These are phyloP conservation scores for Pulicaria dysenterica DNA, from an alignment of 129 eudicot genomes.

Conservation along the genomic window DNA sequence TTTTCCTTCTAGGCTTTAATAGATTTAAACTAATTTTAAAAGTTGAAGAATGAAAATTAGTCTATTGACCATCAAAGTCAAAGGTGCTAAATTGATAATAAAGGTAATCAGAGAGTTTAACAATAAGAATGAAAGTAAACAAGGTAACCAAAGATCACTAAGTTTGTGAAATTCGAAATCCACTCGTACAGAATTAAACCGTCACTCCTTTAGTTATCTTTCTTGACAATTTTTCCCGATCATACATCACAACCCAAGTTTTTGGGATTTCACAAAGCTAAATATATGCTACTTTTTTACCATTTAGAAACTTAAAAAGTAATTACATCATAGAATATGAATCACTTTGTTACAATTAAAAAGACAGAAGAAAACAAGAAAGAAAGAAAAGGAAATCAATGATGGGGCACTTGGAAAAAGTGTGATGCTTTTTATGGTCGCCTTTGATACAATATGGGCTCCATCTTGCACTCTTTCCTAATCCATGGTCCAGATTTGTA, in stretches of 20 bases:
- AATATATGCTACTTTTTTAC: constrained; percentile 6
- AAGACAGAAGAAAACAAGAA: constrained; percentile 19
- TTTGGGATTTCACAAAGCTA: neutral
- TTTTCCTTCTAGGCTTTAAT: no score
- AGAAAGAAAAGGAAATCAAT: constrained; percentile 11
- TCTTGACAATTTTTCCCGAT: neutral
- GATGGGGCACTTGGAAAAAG: constrained; percentile 13
- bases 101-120: no score
- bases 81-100: no score
- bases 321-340: constrained; percentile 13
- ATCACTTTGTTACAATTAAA: constrained; percentile 11
- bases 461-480: constrained; percentile 28
- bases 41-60: no score
- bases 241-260: constrained; percentile 14
- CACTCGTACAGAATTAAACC: no score
- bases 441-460: constrained; percentile 23
- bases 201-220: no score
- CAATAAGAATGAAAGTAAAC: no score
- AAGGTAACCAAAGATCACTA: neutral
- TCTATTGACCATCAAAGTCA: no score
- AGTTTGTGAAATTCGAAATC: neutral
- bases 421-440: constrained; percentile 13
- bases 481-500: constrained; percentile 23
- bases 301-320: neutral
- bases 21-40: no score